These are phyloP conservation scores for Stylosanthes scabra DNA, from an alignment of 331 rosid genomes.

Conservation along the genomic window DNA sequence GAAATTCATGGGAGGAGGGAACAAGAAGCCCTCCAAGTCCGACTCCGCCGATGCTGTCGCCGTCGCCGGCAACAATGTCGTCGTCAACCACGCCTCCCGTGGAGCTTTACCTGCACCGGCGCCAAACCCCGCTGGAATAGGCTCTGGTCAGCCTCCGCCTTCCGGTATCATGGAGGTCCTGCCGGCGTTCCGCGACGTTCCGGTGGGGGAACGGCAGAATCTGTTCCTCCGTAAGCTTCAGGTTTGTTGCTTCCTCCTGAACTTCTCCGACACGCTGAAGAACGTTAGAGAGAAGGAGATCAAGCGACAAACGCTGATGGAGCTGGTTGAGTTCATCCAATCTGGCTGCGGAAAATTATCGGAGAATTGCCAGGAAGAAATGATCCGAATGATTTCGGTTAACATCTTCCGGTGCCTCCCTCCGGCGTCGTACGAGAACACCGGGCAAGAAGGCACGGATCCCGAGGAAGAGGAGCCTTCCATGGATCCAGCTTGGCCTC, in stretches of 20 bases:
- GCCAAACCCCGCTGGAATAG: slow-evolving; percentile 16
- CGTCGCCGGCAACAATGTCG: slow-evolving; percentile 54
- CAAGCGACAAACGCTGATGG: slow-evolving; percentile 83
- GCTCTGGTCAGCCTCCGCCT: slow-evolving; percentile 39
- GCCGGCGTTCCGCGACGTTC: slow-evolving; percentile 76
- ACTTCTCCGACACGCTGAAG: slow-evolving; percentile 81
- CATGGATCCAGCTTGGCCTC: slow-evolving; percentile 92
- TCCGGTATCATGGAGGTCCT: slow-evolving; percentile 74
- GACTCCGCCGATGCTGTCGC: slow-evolving; percentile 64
- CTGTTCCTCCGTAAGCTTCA: slow-evolving; percentile 76
- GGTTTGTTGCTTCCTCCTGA: slow-evolving; percentile 73
- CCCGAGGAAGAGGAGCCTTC: slow-evolving; percentile 93
- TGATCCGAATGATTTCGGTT: slow-evolving; percentile 86
- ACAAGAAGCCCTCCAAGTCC: slow-evolving; percentile 86
- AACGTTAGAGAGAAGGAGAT: slow-evolving; percentile 85
- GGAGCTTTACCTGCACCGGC: slow-evolving; percentile 44
- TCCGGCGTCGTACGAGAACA: slow-evolving; percentile 88
- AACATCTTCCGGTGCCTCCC: slow-evolving; percentile 93
- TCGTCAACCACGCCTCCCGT: slow-evolving; percentile 79
- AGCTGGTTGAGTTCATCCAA: slow-evolving; percentile 90
- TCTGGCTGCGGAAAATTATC: slow-evolving; percentile 88
- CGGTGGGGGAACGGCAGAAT: slow-evolving; percentile 68
- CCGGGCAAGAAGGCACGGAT: slow-evolving; percentile 78
- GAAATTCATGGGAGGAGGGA: slow-evolving; percentile 89
- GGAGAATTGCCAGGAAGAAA: slow-evolving; percentile 90